These are phyloP conservation scores for Rhodotorula toruloides DNA, from an alignment of 768 basidiomycete genomes.

Conservation along the genomic window DNA sequence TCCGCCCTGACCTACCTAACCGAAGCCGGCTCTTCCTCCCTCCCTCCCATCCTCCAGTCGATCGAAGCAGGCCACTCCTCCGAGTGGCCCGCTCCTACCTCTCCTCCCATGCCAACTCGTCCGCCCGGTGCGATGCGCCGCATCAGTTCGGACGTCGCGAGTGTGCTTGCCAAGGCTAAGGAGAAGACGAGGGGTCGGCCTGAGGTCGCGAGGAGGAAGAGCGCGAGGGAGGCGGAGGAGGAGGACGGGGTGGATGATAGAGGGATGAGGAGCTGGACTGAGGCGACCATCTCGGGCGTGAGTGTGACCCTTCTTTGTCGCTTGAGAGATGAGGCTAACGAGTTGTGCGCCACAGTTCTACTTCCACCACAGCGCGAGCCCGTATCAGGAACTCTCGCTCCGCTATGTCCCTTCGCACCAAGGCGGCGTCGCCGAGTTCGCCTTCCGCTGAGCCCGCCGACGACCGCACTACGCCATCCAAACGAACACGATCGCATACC, in stretches of 20 bases:
- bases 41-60: neutral
- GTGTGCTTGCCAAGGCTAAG: neutral
- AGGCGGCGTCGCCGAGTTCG: conserved; percentile 68
- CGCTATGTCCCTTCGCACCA: conserved; percentile 61
- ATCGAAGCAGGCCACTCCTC: neutral
- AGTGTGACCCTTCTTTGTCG: neutral
- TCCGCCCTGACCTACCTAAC: neutral
- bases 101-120: neutral
- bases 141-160: conserved; percentile 10
- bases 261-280: conserved; percentile 28
- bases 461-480: conserved; percentile 82
- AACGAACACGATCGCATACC: no score
- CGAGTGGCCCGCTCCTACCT: neutral
- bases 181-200: neutral
- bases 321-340: neutral
- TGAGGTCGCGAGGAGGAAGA: neutral
- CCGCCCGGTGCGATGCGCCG: neutral
- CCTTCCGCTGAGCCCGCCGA: conserved; percentile 3
- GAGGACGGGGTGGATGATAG: neutral
- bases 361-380: conserved; percentile 15
- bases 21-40: neutral
- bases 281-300: conserved; percentile 28
- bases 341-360: conserved; percentile 1
- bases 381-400: conserved; percentile 27
- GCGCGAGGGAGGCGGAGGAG: neutral